Evolutionary conservation across 257 asterid genomes (phyloP).

Genomic region (Solanum ossicruentum): DNA sequence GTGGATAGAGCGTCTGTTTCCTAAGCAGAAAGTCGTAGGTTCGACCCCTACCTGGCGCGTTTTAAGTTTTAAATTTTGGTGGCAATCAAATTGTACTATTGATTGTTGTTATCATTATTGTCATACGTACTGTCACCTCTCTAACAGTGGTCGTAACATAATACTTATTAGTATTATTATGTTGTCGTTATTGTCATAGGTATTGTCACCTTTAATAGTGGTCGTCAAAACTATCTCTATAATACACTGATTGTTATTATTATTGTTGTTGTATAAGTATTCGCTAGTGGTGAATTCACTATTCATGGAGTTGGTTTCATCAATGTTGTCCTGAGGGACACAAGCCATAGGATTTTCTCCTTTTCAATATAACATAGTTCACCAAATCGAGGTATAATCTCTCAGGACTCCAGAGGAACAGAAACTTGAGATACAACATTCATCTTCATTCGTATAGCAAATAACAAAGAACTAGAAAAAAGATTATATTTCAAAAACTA

Average conservation of each 20-base stretch:
- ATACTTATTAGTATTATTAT: no score
- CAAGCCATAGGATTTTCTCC: slow-evolving; percentile 30
- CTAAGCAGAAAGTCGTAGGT: slow-evolving; percentile 98
- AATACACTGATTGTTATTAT: background rate
- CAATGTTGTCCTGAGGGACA: slow-evolving; percentile 1
- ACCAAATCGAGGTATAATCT: no score
- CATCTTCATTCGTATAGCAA: background rate
- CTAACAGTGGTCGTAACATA: background rate
- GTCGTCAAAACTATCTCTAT: background rate
- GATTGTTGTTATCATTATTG: background rate
- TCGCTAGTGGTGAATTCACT: no score
- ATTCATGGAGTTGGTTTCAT: no score
- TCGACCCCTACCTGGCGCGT: slow-evolving; percentile 99
- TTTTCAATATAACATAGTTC: no score
- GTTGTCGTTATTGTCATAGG: background rate
- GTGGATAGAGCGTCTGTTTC: slow-evolving; percentile 99
- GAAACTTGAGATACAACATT: background rate
- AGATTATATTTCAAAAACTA: background rate
- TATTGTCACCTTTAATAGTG: background rate
- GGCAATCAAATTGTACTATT: no score
- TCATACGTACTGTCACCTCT: background rate
- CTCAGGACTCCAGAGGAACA: background rate
- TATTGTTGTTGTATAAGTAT: background rate
- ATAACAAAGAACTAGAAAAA: background rate
- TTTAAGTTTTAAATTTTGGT: no score